Conservation (phyloP, 345 rosid genomes). For the Psidium friedrichsthalianum region DNA sequence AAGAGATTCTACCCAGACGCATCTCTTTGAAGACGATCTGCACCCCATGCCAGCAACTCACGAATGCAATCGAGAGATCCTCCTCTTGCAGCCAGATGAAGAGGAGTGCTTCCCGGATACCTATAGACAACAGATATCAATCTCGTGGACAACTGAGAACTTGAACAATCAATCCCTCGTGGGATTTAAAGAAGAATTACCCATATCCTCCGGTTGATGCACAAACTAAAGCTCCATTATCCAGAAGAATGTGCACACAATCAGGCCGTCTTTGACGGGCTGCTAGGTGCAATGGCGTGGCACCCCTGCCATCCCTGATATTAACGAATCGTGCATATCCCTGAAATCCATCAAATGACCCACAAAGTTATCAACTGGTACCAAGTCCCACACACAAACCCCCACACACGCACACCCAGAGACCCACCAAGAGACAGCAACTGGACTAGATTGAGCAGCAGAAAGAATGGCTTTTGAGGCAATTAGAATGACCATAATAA, state of each 20-base stretch:
- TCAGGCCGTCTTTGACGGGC: constrained; percentile 81
- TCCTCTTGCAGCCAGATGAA: constrained; percentile 96
- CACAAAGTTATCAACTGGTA: background rate
- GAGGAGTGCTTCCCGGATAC: constrained; percentile 89
- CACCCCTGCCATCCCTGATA: constrained; percentile 85
- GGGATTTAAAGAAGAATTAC: constrained; percentile 27
- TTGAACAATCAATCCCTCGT: background rate
- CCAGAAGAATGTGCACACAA: constrained; percentile 75
- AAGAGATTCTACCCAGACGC: constrained; percentile 55
- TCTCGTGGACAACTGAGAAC: background rate
- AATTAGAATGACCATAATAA: constrained; percentile 71
- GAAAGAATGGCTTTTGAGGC: constrained; percentile 76
- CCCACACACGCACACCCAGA: background rate
- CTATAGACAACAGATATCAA: constrained; percentile 31
- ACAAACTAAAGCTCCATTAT: constrained; percentile 88
- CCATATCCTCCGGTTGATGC: constrained; percentile 89
- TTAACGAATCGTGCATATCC: constrained; percentile 92
- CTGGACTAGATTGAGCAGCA: constrained; percentile 70
- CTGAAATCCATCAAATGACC: constrained; percentile 15
- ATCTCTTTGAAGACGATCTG: constrained; percentile 94
- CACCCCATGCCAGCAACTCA: constrained; percentile 91
- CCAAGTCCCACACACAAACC: background rate
- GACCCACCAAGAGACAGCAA: constrained; percentile 70
- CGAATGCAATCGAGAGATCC: constrained; percentile 95
- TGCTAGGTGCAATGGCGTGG: constrained; percentile 92